Evolutionary conservation across 2,329 filamentous ascomycete genomes (phyloP).

Genomic region (Ceratocystis ficicola): DNA sequence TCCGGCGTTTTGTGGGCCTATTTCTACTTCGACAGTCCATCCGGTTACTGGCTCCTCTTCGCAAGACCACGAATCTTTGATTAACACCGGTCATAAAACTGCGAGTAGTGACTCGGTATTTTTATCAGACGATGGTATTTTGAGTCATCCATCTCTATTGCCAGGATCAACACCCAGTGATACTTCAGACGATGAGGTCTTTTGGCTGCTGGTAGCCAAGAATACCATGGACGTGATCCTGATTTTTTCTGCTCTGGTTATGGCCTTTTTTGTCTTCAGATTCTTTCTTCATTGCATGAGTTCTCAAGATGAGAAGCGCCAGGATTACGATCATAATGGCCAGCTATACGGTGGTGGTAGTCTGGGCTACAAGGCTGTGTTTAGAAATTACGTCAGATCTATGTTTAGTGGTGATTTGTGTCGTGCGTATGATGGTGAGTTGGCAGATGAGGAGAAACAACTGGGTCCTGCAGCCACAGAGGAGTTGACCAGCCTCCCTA

Average conservation of each 20-base stretch:
- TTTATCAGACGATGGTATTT: background rate
- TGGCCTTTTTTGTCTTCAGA: background rate
- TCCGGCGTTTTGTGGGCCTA: constrained; percentile 16
- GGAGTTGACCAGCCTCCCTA: background rate
- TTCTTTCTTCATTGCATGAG: background rate
- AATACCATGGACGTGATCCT: background rate
- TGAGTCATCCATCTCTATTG: background rate
- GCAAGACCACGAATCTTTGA: constrained; percentile 5
- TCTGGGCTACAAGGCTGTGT: background rate
- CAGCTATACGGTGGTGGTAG: background rate
- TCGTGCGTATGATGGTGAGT: background rate
- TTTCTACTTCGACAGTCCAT: background rate
- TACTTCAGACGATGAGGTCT: background rate
- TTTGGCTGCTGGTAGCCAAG: background rate
- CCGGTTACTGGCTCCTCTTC: background rate
- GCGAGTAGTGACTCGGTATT: background rate
- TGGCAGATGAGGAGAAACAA: constrained; percentile 17
- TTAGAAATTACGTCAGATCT: background rate
- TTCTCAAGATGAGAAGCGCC: background rate
- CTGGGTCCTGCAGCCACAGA: background rate
- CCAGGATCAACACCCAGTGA: background rate
- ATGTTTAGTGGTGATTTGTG: background rate
- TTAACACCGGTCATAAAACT: background rate
- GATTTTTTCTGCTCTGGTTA: background rate
- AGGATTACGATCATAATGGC: background rate